Evolutionary conservation across 352 stramenopile species (phyloP).

Genomic region (Lagenidium sp.): DNA sequence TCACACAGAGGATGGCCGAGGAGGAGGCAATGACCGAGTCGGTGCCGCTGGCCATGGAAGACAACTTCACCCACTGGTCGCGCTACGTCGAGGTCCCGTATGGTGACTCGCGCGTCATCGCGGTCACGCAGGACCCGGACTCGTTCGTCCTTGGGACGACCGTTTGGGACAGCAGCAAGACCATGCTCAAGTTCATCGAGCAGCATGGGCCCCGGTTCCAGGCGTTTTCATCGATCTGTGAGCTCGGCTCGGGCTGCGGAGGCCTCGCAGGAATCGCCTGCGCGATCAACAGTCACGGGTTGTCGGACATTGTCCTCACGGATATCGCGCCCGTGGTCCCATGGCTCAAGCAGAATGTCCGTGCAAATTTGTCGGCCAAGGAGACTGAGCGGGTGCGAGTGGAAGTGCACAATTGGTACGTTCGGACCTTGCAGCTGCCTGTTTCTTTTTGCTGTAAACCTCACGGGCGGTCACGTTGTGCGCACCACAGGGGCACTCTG

Average conservation of each 20-base stretch:
- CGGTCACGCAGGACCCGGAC: slow-evolving; percentile 63
- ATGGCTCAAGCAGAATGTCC: slow-evolving; percentile 70
- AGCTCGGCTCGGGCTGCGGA: slow-evolving; percentile 66
- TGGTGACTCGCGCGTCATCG: slow-evolving; percentile 26
- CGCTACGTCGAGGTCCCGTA: slow-evolving; percentile 58
- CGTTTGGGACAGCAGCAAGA: slow-evolving; percentile 83
- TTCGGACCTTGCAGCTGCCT: background rate
- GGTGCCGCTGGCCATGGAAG: slow-evolving; percentile 56
- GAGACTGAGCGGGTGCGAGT: slow-evolving; percentile 53
- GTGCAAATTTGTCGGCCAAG: slow-evolving; percentile 43
- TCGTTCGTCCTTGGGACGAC: slow-evolving; percentile 79
- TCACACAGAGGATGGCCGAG: slow-evolving; percentile 51
- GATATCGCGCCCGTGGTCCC: slow-evolving; percentile 70
- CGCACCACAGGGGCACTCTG: slow-evolving; percentile 39
- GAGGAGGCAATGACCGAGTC: slow-evolving; percentile 43
- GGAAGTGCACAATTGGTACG: slow-evolving; percentile 17
- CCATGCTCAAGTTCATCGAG: slow-evolving; percentile 81
- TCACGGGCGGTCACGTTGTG: background rate
- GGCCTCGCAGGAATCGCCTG: slow-evolving; percentile 62
- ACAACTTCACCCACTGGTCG: slow-evolving; percentile 73
- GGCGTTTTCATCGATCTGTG: slow-evolving; percentile 52
- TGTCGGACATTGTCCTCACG: slow-evolving; percentile 61
- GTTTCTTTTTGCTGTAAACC: background rate
- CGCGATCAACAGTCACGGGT: slow-evolving; percentile 48
- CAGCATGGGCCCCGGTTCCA: slow-evolving; percentile 37